Evolutionary conservation across 2,329 filamentous ascomycete genomes (phyloP).

Genomic region (Dendrostoma leiphaemia): DNA sequence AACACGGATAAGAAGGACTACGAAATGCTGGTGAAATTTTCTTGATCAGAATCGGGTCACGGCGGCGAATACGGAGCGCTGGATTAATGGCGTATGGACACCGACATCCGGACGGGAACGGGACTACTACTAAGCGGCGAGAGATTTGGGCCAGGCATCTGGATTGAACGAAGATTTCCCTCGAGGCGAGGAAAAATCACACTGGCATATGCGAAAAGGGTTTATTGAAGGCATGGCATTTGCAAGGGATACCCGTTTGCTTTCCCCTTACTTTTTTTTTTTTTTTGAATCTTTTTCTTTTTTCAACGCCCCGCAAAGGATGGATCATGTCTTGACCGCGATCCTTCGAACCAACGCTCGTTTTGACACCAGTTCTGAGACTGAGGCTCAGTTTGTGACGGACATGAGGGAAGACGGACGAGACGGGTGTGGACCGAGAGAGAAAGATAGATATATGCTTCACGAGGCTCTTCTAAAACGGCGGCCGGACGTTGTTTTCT

Average conservation of each 20-base stretch:
- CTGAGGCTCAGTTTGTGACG: background rate
- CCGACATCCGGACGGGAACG: constrained; percentile 6
- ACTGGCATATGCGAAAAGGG: constrained; percentile 14
- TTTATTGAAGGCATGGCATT: constrained; percentile 20
- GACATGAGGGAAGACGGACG: background rate
- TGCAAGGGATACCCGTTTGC: constrained; percentile 24
- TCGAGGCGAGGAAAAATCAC: constrained; percentile 1
- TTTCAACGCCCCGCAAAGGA: background rate
- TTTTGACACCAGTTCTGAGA: constrained; percentile 8
- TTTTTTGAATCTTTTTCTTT: background rate
- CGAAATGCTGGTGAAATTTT: too few relatives aligned
- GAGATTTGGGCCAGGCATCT: constrained; percentile 3
- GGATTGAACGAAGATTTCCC: background rate
- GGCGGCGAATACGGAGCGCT: constrained; percentile 9
- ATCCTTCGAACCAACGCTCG: constrained; percentile 7
- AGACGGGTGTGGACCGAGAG: background rate
- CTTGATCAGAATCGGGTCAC: background rate
- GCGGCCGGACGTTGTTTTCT: background rate
- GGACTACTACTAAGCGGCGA: background rate
- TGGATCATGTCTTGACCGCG: background rate
- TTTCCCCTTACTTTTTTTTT: constrained; percentile 10
- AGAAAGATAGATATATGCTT: background rate
- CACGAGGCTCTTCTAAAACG: constrained; percentile 1
- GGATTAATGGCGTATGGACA: constrained; percentile 18
- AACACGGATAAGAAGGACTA: too few relatives aligned